Conservation (phyloP, 306 rosid species). For the Gillenia trifoliata region DNA sequence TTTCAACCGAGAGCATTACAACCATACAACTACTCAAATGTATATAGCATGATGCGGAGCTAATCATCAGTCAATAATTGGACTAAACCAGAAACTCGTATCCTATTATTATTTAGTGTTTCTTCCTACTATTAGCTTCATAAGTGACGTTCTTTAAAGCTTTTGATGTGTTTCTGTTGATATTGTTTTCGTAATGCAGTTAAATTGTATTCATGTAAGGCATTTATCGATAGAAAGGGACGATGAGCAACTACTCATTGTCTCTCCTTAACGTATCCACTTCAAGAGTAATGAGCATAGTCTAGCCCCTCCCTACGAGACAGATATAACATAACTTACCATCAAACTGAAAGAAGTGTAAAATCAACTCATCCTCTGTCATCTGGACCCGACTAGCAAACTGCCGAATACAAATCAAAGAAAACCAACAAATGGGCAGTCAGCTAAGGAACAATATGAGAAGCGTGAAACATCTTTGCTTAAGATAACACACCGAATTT, state of each 20-base stretch:
- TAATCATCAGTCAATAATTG: neutral
- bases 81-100: neutral
- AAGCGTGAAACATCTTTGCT: conserved; percentile 6
- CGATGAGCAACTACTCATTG: neutral
- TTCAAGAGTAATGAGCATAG: neutral
- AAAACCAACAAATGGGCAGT: conserved; percentile 5
- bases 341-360: conserved; percentile 78
- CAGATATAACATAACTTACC: conserved; percentile 45
- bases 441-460: neutral
- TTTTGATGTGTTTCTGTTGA: neutral
- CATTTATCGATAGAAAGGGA: neutral
- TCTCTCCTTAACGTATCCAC: neutral
- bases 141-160: neutral
- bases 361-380: conserved; percentile 76
- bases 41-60: neutral
- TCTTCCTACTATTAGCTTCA: neutral
- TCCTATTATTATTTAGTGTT: neutral
- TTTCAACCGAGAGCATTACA: neutral
- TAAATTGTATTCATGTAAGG: neutral
- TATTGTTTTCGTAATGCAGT: neutral
- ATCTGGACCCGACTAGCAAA: conserved; percentile 73
- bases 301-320: neutral
- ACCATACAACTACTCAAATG: neutral
- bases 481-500: conserved; percentile 47
- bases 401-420: conserved; percentile 34